Evolutionary conservation across 2,329 filamentous ascomycete genomes (phyloP).

Genomic region (Diplodia scrobiculata): DNA sequence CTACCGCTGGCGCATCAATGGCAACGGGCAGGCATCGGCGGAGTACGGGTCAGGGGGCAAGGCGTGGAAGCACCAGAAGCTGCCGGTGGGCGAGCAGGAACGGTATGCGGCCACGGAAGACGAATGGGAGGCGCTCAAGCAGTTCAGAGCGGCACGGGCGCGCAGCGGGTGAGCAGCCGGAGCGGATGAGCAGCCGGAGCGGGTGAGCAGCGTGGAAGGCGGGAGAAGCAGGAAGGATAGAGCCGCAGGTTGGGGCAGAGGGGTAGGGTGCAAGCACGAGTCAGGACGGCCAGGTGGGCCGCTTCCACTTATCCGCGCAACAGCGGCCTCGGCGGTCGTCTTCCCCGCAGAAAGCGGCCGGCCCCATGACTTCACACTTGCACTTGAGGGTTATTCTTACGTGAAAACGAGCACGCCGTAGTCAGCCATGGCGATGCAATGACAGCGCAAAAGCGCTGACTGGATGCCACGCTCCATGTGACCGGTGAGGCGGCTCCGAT

Average conservation of each 20-base stretch:
- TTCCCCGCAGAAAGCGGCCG: slow-evolving; percentile 24
- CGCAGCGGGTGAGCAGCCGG: slow-evolving; percentile 1
- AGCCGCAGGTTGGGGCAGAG: slow-evolving; percentile 14
- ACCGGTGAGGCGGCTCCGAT: slow-evolving; percentile 10
- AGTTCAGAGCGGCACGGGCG: slow-evolving; percentile 36
- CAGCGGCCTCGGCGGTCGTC: slow-evolving; percentile 5
- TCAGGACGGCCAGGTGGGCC: slow-evolving; percentile 17
- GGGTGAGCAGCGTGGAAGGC: slow-evolving; percentile 6
- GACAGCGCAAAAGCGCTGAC: slow-evolving; percentile 22
- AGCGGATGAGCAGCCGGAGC: not conserved
- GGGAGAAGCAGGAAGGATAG: slow-evolving; percentile 14
- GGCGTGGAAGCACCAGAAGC: slow-evolving; percentile 59
- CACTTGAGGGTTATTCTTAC: slow-evolving; percentile 18
- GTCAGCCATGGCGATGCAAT: slow-evolving; percentile 22
- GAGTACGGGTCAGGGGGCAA: slow-evolving; percentile 65
- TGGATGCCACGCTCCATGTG: slow-evolving; percentile 24
- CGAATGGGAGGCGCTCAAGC: slow-evolving; percentile 34
- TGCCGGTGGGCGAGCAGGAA: slow-evolving; percentile 44
- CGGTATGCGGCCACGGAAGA: slow-evolving; percentile 37
- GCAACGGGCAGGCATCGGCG: slow-evolving; percentile 77
- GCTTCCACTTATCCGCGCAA: slow-evolving; percentile 20
- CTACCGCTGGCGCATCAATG: slow-evolving; percentile 92
- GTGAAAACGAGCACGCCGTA: slow-evolving; percentile 26
- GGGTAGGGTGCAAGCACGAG: not conserved
- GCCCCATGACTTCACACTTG: slow-evolving; percentile 25